Evolutionary conservation across 805 yeast genomes (phyloP), one percentile per base, ranked within the genome.

Genomic region (Hanseniaspora nectarophila): DNA sequence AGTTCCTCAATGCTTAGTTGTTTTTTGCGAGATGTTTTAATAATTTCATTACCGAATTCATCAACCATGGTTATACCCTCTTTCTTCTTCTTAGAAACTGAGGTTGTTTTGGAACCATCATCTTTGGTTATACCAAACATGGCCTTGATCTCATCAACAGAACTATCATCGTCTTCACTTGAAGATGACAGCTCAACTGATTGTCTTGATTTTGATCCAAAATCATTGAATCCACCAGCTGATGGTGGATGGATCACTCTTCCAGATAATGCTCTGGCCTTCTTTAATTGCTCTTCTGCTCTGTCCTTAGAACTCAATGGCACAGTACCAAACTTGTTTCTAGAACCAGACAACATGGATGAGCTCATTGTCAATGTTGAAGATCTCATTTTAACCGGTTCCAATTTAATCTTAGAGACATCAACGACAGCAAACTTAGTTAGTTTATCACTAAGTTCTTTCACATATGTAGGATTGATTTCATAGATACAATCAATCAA

Each of bases 191-290:
- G 18, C 26, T 44, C 33, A 5, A 18, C 21, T 15, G 35, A 8
- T 48, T 44, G 60, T 60, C 20, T 60, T 55, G 46, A 56, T n/a
- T 31, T 45, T 54, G 61, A 43, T 54, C 69, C 58, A 60, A 70
- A 60, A 54, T 70, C 56, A 59, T 76, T 63, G 66, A 78, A 77
- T 31, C 74, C 80, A 0, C 77, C 67, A 0, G 72, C 70, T 15
- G 78, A 64, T 4, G 80, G 70, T 2, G 81, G 80, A 59, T 68
- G 70, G 15, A 69, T 63, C 5, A 52, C n/a, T 60, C 63, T 53
- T 68, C 61, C 48, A 40, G 63, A 53, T 55, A 51, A 13, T 56
- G 60, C 49, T 61, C 68, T 55, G 63, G 61, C 54, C 72, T 65
- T 13, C 71, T 71, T 28, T 29, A 52, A 31, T 29, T 52, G 54